phyloP scores from a whole-genome alignment of 805 yeast species.

The Diddensiella caesifluorescens region DNA sequence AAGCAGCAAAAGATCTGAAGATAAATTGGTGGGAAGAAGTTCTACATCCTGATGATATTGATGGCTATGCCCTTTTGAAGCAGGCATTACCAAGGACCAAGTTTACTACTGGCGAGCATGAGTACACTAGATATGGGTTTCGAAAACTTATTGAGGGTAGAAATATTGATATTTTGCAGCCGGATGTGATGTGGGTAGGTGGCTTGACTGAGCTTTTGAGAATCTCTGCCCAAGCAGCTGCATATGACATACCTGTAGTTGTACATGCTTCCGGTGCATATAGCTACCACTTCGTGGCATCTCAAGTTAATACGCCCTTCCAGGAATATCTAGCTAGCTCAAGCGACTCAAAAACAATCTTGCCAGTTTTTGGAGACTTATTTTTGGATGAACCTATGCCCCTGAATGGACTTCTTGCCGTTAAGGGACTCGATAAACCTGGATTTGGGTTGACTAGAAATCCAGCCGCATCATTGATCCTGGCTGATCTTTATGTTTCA shows the following conservation, averaged over 20 bases:
- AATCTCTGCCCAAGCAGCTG: constrained; percentile 46
- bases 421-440: constrained; percentile 40
- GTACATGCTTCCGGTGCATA: constrained; percentile 53
- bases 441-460: constrained; percentile 47
- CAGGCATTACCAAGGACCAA: constrained; percentile 44
- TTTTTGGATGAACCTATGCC: constrained; percentile 47
- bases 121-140: constrained; percentile 47
- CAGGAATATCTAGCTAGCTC: constrained; percentile 49
- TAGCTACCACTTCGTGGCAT: constrained; percentile 46
- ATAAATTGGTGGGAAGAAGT: constrained; percentile 52
- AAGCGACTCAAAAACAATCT: constrained; percentile 41
- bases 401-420: constrained; percentile 39
- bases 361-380: constrained; percentile 45
- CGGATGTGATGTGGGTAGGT: constrained; percentile 53
- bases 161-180: constrained; percentile 45
- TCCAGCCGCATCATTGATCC: constrained; percentile 39
- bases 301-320: constrained; percentile 48
- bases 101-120: constrained; percentile 52
- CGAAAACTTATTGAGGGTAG: constrained; percentile 47
- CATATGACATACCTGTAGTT: constrained; percentile 49
- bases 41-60: constrained; percentile 47
- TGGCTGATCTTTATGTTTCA: constrained; percentile 36
- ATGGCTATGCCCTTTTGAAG: constrained; percentile 43
- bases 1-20: constrained; percentile 40
- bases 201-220: constrained; percentile 46